Percentiles rank a stretch among this genome's conserved stretches.
Conservation (phyloP, 129 eudicot genomes). For the carrot (Daucus carota) region DH1_v3.0 NC_030389.2:38172001-38172500, state of each 20-base stretch:
- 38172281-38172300: not conserved
- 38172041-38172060: too few species aligned
- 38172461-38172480: slow-evolving; percentile 5
- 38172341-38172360: not conserved
- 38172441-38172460: slow-evolving; percentile 7
- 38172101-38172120: not conserved
- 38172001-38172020: not conserved
- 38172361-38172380: not conserved
- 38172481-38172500: not conserved
- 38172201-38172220: not conserved
- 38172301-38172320: not conserved
- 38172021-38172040: too few species aligned
- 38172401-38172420: not conserved
- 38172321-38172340: not conserved
- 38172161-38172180: not conserved
- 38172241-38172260: not conserved
- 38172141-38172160: not conserved
- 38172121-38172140: not conserved
- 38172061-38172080: too few species aligned
- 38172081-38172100: not conserved
- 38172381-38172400: not conserved
- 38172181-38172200: not conserved
- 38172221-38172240: not conserved
- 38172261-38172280: not conserved
- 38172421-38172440: not conserved